Percentiles rank a stretch among this genome's conserved stretches.
These are phyloP conservation scores for Neonothopanus nambi DNA, from an alignment of 1,284 basidiomycete genomes.

Conservation along the genomic window DNA sequence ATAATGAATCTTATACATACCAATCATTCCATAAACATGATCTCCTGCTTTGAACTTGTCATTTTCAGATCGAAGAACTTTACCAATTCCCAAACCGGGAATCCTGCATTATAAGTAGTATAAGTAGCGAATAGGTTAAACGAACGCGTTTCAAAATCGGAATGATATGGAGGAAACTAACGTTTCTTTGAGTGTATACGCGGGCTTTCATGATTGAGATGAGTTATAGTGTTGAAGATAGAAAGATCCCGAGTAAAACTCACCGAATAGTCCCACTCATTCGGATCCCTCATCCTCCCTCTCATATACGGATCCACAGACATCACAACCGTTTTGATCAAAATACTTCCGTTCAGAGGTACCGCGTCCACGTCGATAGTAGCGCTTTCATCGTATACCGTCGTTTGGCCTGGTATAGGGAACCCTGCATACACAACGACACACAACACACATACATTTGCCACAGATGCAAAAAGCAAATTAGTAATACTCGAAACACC, in stretches of 20 bases:
- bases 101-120: too few relatives aligned
- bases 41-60: constrained; percentile 39
- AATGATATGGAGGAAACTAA: too few relatives aligned
- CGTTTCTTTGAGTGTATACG: too few relatives aligned
- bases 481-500: too few relatives aligned
- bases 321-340: constrained; percentile 48
- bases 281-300: constrained; percentile 35
- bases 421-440: too few relatives aligned
- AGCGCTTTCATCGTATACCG: constrained; percentile 44
- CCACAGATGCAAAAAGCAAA: too few relatives aligned
- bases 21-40: constrained; percentile 38
- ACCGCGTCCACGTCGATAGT: constrained; percentile 54
- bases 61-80: constrained; percentile 45
- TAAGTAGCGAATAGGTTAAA: not conserved
- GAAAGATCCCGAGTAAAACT: too few relatives aligned
- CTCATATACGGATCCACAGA: constrained; percentile 54
- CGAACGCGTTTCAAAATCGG: too few relatives aligned
- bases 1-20: constrained; percentile 21
- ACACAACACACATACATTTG: too few relatives aligned
- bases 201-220: too few relatives aligned
- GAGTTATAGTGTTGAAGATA: too few relatives aligned
- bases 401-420: constrained; percentile 48
- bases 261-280: constrained; percentile 25
- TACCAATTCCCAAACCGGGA: constrained; percentile 36
- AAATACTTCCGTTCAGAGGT: constrained; percentile 50